Evolutionary conservation across 129 eudicot genomes (phyloP).

Genomic region (Daucus carota): DNA sequence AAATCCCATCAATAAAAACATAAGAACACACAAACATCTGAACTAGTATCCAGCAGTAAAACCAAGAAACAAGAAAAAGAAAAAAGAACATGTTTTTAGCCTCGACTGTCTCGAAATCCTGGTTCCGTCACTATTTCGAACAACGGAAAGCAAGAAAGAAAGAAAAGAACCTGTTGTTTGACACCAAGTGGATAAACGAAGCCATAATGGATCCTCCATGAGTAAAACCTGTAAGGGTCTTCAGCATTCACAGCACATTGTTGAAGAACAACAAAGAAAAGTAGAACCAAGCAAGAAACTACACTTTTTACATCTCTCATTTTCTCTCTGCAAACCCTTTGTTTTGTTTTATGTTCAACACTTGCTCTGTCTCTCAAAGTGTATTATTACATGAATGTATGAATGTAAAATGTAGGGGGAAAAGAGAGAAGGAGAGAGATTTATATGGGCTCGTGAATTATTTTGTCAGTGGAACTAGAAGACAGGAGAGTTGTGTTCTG

Average conservation of each 20-base stretch:
- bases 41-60: no score
- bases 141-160: not conserved
- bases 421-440: constrained; percentile 8
- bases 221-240: constrained; percentile 79
- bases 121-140: no score
- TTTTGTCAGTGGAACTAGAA: constrained; percentile 24
- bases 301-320: constrained; percentile 19
- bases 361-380: constrained; percentile 8
- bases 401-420: not conserved
- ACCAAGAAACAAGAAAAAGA: no score
- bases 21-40: constrained; percentile 9
- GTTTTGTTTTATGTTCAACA: not conserved
- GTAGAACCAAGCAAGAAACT: constrained; percentile 26
- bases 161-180: constrained; percentile 61
- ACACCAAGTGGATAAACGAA: constrained; percentile 80
- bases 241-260: constrained; percentile 47
- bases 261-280: constrained; percentile 9
- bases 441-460: constrained; percentile 32
- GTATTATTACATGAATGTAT: not conserved
- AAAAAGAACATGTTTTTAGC: no score
- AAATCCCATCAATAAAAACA: constrained; percentile 19
- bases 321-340: not conserved
- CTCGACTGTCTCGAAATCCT: no score
- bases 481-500: constrained; percentile 7
- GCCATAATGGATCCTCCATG: constrained; percentile 91